phyloP scores from a whole-genome alignment of 176 grass and related monocot genomes.

The Carex scoparia region DNA sequence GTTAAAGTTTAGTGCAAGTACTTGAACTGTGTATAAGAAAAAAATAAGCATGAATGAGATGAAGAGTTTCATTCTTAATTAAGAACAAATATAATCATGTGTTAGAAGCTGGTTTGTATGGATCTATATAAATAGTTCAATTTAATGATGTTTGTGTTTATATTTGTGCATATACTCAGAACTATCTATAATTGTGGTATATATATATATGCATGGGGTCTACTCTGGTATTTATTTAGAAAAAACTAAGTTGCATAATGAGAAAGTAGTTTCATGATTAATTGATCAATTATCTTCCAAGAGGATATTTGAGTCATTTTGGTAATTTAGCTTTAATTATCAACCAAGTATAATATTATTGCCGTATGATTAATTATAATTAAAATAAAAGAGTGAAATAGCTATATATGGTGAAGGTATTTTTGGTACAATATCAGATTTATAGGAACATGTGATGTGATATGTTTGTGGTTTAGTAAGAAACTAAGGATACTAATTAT shows the following conservation, averaged over 20 bases:
- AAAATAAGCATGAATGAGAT: constrained; percentile 5
- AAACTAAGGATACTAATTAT: neutral
- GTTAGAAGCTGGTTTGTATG: neutral
- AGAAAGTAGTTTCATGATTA: neutral
- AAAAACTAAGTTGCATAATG: neutral
- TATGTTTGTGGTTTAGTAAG: neutral
- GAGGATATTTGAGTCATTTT: neutral
- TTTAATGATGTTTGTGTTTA: neutral
- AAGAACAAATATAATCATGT: neutral
- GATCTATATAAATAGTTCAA: constrained; percentile 2
- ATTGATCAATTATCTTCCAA: neutral
- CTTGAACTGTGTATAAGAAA: constrained; percentile 9
- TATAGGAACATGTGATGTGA: neutral
- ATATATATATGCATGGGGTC: neutral
- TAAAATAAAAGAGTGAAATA: neutral
- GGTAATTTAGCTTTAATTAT: neutral
- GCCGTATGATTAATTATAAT: neutral
- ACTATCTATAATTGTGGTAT: neutral
- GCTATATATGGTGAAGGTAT: neutral
- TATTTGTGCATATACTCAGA: neutral
- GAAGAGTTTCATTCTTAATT: neutral
- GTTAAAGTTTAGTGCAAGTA: constrained; percentile 23
- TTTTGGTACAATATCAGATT: neutral
- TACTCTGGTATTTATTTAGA: neutral
- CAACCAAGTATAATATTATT: neutral